Evolutionary conservation across 1,139 yeast species (phyloP), one percentile per base, ranked within the genome.

Genomic region (Geotrichum australiense): DNA sequence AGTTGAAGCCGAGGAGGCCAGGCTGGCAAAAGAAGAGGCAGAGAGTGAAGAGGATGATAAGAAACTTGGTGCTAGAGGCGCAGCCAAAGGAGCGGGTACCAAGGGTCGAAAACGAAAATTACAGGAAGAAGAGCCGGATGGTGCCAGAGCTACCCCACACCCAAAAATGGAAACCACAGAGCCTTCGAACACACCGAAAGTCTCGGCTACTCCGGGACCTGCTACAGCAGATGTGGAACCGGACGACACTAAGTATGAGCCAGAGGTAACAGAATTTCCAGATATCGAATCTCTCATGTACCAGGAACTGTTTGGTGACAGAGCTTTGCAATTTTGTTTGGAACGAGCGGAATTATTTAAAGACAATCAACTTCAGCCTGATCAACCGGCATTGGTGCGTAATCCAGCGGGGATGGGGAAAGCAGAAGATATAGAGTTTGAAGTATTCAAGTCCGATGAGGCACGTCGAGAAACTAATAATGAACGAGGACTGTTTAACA

Each of bases 1-100:
- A 45, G 80, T 87, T 2, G 97, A 91, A 53, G 80, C 77, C 41
- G 97, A 87, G 53, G 79, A 79, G 22, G 86, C 77, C 7, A 69
- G 74, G 14, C 37, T 37, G 1, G 68, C 65, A 5, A 68, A 61
- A 24, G 63, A 53, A 5, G 64, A 56, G 16, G 61, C 54, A 1
- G 59, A 52, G 26, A 53, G 49, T 10, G 52, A 52, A 5, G 56
- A 52, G 5, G 61, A 53, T 3, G 51, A 39, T 12, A 53, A 50
- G 26, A 32, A 45, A 37, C 10, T 37, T 42, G 30, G 44, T 21
- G 35, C 20, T 31, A 29, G 28, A 20, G 49, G 39, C 30, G 39
- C 24, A 21, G 44, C 27, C 35, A 30, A 41, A 11, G 43, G 39
- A 7, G 32, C 41, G 11, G 39, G 42, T 6, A 31, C 11, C 24